Base-by-base conservation (phyloP, 1,284 basidiomycete species). In the Chalciporus sp. region DNA sequence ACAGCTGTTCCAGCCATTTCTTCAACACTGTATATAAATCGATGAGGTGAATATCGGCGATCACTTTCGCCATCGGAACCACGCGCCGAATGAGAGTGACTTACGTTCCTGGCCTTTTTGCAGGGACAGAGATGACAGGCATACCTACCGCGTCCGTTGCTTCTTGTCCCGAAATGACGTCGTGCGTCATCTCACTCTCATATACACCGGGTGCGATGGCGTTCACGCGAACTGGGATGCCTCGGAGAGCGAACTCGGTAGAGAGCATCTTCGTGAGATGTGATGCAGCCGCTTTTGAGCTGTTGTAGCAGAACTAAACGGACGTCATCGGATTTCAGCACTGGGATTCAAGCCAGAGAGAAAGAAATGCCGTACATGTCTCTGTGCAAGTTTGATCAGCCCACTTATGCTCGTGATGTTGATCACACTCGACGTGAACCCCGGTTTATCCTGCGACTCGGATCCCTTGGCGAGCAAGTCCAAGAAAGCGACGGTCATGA, bases 371-470 rank as follows among this genome's bases (percentile, higher is more conserved):
- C 84, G 37, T 68, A 89, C 90, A 63, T 92, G 90, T 58, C 85
- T 78, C 67, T 92, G 90, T 0, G 85, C 79, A 14, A 86, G 58
- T 66, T 88, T 89, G 55, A 80, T 76, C 35, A 85, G 52, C 3
- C 88, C 89, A 53, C 85, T 87, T 53, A 93, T 85, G 44, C 86
- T 89, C 1, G 88, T 88, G 59, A 85, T 85, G 68, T 90, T 91
- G 62, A 93, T 81, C 27, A 92, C 83, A 46, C 71, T 79, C 9
- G 87, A 83, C 16, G 81, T 82, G 64, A 80, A 84, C 7, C 76
- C 77, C 8, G 74, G 71, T 31, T 70, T 70, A 54, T 88, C 85
- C 58, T 79, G 75, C 37, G 85, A 83, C 28, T n/a, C n/a, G n/a
- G n/a, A n/a, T n/a, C 88, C 90, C 58, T 84, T 85, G 48, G 82